phyloP scores from a whole-genome alignment of 139 green algal genomes.

The Edaphochlamys debaryana region DNA sequence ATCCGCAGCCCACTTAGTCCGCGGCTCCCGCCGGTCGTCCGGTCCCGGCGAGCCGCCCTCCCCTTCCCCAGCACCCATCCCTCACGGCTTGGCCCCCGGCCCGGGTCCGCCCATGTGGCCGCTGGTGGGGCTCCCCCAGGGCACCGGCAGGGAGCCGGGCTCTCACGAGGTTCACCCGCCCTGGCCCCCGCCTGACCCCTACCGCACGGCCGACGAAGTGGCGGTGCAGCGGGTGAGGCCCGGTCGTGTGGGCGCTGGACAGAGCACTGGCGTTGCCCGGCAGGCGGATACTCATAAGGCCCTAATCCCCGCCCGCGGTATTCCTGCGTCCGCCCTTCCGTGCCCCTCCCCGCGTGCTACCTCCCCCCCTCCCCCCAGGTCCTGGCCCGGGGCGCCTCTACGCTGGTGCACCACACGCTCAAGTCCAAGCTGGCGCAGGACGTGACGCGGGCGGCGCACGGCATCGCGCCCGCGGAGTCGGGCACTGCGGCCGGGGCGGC shows the following conservation, averaged over 20 bases:
- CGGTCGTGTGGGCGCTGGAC: neutral
- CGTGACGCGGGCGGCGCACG: constrained; percentile 12
- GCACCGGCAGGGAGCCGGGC: neutral
- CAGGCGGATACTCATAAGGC: too few relatives aligned
- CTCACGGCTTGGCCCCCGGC: too few relatives aligned
- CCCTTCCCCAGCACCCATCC: too few relatives aligned
- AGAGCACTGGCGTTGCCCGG: too few relatives aligned
- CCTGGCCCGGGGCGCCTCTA: neutral
- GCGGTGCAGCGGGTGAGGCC: constrained; percentile 25
- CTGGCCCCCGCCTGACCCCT: neutral
- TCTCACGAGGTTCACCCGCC: constrained; percentile 37
- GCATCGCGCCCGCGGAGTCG: neutral
- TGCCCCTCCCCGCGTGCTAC: too few relatives aligned
- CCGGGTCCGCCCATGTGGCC: neutral
- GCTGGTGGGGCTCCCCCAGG: neutral
- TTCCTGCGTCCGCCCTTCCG: too few relatives aligned
- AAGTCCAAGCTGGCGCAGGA: constrained; percentile 46
- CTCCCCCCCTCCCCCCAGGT: constrained; percentile 27
- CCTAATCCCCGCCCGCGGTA: too few relatives aligned
- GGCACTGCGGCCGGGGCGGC: neutral
- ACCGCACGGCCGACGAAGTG: constrained; percentile 7
- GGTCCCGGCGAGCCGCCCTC: too few relatives aligned
- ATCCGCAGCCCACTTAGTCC: too few relatives aligned
- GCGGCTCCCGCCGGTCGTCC: too few relatives aligned
- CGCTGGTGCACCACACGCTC: constrained; percentile 43